Base-by-base conservation (phyloP, 176 grass and related monocot species). In the Oryza nivara region DNA sequence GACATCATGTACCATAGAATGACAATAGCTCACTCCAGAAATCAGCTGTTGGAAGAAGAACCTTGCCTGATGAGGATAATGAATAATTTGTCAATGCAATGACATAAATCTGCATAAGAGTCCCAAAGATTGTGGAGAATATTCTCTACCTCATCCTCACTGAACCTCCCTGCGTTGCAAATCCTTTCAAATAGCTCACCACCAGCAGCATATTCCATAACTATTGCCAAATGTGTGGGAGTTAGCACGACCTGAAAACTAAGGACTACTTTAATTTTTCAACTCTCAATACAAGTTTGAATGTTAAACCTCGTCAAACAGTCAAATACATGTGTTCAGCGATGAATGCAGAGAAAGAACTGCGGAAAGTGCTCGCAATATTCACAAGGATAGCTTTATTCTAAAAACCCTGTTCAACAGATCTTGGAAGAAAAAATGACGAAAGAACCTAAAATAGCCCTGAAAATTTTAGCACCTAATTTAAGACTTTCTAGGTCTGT, bases 41-140 rank as follows among this genome's bases (percentile, higher is more conserved):
- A 97, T 90, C 49, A 97, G 46, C 84, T 94, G 95, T 82, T 97
- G 95, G 79, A 97, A 97, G 86, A 97, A 97, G 86, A 91, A 97
- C 36, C 95, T 91, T 79, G 87, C 90, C 92, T 97, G 61, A 88
- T 43, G 43, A 58, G 40, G 79, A 73, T 38, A 68, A 82, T 67
- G 10, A 74, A 30, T 83, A 82, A 78, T 72, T 8, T 36, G 13
- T 75, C 11, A 82, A 28, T 65, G 52, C 48, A 79, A 48, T 60
- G 68, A 2, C 68, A 65, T 28, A 46, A 9, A 3, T 15, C 48
- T 7, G 12, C 16, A 73, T 74, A 75, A 19, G 76, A 82, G 47
- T 73, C 4, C 4, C 1, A 48, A 30, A 88, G 49, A 43, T n/a
- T 20, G 9, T 17, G 52, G 45, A 5, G 47, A 64, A 52, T 15